A percentile compares a stretch with the other conserved stretches of the same genome.
phyloP scores from a whole-genome alignment of 352 stramenopile genomes.

The Phytophthora crassamura region DNA sequence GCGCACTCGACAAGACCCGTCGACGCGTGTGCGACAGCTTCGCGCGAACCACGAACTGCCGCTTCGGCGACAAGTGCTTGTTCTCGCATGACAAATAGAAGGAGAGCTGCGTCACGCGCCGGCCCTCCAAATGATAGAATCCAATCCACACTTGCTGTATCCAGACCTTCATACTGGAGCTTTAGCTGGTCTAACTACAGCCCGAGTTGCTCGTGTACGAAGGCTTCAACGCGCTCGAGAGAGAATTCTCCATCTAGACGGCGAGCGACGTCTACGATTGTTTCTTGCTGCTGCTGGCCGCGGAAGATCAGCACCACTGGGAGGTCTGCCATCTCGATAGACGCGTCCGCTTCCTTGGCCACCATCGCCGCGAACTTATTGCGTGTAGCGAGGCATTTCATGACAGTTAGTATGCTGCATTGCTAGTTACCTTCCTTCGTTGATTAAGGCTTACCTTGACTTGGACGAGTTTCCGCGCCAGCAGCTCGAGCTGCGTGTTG shows the following conservation, averaged over 20 bases:
- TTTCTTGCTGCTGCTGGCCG: conserved; percentile 58
- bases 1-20: conserved; percentile 60
- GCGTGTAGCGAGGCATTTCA: neutral
- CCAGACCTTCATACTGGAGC: conserved; percentile 3
- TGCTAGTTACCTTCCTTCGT: neutral
- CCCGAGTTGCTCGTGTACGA: conserved; percentile 46
- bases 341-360: conserved; percentile 70
- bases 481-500: conserved; percentile 65
- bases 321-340: conserved; percentile 70
- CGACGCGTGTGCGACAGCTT: conserved; percentile 68
- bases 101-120: neutral
- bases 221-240: conserved; percentile 45
- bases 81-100: conserved; percentile 60
- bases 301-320: conserved; percentile 75
- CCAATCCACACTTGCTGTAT: conserved; percentile 13
- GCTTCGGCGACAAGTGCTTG: conserved; percentile 79
- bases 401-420: neutral
- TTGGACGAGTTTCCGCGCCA: conserved; percentile 63
- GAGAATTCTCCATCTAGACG: conserved; percentile 76
- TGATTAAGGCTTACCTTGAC: conserved; percentile 53
- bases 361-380: conserved; percentile 67
- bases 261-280: conserved; percentile 60
- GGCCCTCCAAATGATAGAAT: conserved; percentile 26
- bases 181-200: conserved; percentile 23
- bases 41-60: conserved; percentile 48